Evolutionary conservation across 257 asterid species (phyloP).

Genomic region (Vinca minor): DNA sequence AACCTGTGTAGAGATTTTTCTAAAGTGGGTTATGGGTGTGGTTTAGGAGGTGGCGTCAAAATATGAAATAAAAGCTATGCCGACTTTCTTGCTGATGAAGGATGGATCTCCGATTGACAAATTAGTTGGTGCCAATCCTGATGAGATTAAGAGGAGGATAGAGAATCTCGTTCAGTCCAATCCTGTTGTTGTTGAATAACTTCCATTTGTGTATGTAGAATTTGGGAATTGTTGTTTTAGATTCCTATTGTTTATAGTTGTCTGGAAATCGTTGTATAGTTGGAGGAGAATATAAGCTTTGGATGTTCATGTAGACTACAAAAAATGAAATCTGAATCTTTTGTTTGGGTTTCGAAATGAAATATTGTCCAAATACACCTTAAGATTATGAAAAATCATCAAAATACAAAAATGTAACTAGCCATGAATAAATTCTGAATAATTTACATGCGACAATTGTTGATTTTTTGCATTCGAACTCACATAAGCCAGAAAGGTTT

Average conservation of each 20-base stretch:
- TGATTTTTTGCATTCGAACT: background rate
- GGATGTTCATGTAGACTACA: too few species aligned
- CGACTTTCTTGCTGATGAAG: conserved; percentile 29
- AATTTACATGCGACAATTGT: background rate
- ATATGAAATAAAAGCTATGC: conserved; percentile 29
- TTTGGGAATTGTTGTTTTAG: too few species aligned
- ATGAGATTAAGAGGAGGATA: conserved; percentile 20
- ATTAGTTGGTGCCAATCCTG: conserved; percentile 32
- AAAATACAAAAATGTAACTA: too few species aligned
- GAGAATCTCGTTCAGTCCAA: conserved; percentile 11
- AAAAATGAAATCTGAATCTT: too few species aligned
- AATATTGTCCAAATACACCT: too few species aligned
- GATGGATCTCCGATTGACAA: conserved; percentile 26
- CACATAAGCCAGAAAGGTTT: too few species aligned
- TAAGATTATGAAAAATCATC: too few species aligned
- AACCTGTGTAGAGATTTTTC: background rate
- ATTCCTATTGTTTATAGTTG: background rate
- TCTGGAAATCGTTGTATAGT: background rate
- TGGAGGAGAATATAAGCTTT: background rate
- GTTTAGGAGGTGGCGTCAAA: conserved; percentile 25
- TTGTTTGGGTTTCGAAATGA: too few species aligned
- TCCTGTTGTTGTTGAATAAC: background rate
- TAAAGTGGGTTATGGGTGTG: background rate
- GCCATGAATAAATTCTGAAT: too few species aligned
- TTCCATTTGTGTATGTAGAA: background rate